Evolutionary conservation across 108 stramenopile genomes (phyloP).

Genomic region (Fragilariopsis cylindrus): DNA sequence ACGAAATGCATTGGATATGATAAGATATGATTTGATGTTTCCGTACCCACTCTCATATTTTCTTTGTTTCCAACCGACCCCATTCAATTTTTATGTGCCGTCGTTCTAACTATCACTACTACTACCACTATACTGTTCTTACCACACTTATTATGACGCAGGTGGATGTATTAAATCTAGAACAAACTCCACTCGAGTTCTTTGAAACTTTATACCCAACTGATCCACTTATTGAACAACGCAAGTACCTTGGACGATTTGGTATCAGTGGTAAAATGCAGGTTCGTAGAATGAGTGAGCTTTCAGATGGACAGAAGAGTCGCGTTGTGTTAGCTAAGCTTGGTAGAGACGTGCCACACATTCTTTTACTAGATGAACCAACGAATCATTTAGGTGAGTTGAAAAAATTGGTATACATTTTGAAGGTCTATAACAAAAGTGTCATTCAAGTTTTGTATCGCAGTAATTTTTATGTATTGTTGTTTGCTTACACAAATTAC

Average conservation of each 20-base stretch:
- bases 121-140: too few relatives aligned
- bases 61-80: too few relatives aligned
- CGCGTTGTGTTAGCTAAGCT: constrained; percentile 97
- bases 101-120: too few relatives aligned
- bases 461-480: neutral
- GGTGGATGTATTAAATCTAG: constrained; percentile 91
- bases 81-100: too few relatives aligned
- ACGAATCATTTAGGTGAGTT: constrained; percentile 70
- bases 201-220: constrained; percentile 83
- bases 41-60: too few relatives aligned
- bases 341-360: constrained; percentile 93
- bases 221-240: constrained; percentile 78
- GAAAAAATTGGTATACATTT: neutral
- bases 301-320: constrained; percentile 94
- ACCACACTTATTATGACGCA: too few relatives aligned
- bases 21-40: too few relatives aligned
- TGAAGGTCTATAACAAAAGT: neutral
- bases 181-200: constrained; percentile 95
- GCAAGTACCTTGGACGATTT: constrained; percentile 95
- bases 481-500: neutral
- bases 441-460: neutral
- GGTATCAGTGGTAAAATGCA: constrained; percentile 95
- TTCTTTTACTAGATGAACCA: constrained; percentile 57
- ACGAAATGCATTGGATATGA: too few relatives aligned
- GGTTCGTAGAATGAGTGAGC: constrained; percentile 86